Conservation (phyloP, 1,284 basidiomycete species). For the Cutaneotrichosporon cavernicola region DNA sequence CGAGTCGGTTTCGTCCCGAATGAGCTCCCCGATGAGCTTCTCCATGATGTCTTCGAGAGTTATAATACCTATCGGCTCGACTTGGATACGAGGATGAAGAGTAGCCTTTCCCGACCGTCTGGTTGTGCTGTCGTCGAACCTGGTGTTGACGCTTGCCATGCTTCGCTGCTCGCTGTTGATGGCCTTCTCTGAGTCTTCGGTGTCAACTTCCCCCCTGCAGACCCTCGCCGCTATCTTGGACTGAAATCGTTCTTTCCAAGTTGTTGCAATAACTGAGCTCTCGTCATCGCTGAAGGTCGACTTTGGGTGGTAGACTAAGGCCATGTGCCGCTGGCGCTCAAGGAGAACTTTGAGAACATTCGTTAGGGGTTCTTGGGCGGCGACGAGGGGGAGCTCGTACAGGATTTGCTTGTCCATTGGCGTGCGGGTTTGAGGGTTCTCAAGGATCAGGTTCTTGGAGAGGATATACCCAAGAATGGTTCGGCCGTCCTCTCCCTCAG, state of each 20-base stretch:
- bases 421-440: constrained; percentile 81
- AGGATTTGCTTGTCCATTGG: constrained; percentile 74
- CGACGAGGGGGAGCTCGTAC: constrained; percentile 81
- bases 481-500: constrained; percentile 63
- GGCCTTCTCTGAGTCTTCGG: constrained; percentile 9
- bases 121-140: background rate
- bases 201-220: background rate
- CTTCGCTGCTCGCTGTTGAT: background rate
- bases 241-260: constrained; percentile 28
- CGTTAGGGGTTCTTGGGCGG: constrained; percentile 78
- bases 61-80: constrained; percentile 86
- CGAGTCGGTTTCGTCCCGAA: constrained; percentile 67
- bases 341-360: constrained; percentile 87
- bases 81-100: constrained; percentile 53
- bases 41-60: constrained; percentile 90
- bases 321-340: constrained; percentile 87
- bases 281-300: constrained; percentile 35
- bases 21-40: constrained; percentile 85
- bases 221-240: constrained; percentile 41
- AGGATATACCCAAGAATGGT: constrained; percentile 72
- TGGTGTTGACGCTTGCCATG: background rate
- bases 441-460: constrained; percentile 78
- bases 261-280: background rate
- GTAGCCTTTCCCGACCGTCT: background rate
- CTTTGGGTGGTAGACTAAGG: constrained; percentile 67